phyloP scores from a whole-genome alignment of 2,329 filamentous ascomycete species.

The Furcasterigmium furcatum region DNA sequence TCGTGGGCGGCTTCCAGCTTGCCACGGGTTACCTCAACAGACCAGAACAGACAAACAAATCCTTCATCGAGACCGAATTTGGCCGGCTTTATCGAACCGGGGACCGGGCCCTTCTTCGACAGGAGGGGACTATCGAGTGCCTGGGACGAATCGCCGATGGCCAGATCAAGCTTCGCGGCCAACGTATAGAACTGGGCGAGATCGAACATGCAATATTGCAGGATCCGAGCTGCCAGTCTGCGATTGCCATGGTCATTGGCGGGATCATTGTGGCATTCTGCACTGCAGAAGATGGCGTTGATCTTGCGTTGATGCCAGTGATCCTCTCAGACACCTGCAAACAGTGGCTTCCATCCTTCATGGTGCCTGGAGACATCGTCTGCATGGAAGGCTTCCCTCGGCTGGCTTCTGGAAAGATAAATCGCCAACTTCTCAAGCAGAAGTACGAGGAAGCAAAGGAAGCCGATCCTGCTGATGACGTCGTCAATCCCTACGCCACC shows the following conservation, averaged over 20 bases:
- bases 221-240: constrained; percentile 59
- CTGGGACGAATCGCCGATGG: constrained; percentile 75
- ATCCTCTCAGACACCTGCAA: constrained; percentile 47
- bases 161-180: constrained; percentile 84
- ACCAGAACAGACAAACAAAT: constrained; percentile 66
- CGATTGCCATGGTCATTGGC: constrained; percentile 63
- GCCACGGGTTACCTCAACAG: constrained; percentile 81
- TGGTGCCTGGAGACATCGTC: constrained; percentile 76
- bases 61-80: constrained; percentile 66
- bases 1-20: constrained; percentile 75
- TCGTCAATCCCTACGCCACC: too few species aligned
- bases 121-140: constrained; percentile 74
- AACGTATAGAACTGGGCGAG: constrained; percentile 78
- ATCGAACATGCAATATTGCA: constrained; percentile 68
- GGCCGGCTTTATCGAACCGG: constrained; percentile 80
- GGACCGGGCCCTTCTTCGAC: constrained; percentile 70
- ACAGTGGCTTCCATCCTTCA: constrained; percentile 76
- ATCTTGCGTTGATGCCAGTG: background rate
- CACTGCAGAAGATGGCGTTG: constrained; percentile 39
- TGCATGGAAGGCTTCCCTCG: constrained; percentile 64
- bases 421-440: constrained; percentile 57
- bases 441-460: constrained; percentile 15
- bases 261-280: constrained; percentile 75
- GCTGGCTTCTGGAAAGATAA: constrained; percentile 79
- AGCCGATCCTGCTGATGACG: background rate